Percentiles rank a stretch among this genome's conserved stretches.
Conservation (phyloP, 306 rosid species). For the Nissolia schottii region DNA sequence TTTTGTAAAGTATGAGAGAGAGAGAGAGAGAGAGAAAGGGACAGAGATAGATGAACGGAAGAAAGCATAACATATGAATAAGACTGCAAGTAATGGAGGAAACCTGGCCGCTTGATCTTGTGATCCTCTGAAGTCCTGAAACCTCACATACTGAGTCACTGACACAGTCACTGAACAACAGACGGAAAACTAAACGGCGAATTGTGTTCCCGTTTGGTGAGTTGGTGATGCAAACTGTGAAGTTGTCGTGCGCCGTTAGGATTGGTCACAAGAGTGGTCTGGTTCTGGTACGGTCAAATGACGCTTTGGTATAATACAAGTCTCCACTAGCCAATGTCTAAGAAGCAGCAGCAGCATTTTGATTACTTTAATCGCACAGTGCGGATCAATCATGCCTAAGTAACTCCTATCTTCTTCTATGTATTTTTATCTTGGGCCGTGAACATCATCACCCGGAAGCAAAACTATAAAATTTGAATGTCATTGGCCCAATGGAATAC, state of each 20-base stretch:
- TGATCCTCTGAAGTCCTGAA: not conserved
- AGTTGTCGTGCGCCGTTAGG: conserved; percentile 28
- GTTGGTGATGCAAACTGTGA: not conserved
- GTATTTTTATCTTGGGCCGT: no score
- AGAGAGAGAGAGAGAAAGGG: not conserved
- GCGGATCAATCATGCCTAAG: no score
- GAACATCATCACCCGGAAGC: no score
- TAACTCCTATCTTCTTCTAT: no score
- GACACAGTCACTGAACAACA: not conserved
- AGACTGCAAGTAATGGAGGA: not conserved
- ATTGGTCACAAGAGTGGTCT: no score
- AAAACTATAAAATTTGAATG: no score
- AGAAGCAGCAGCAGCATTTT: no score
- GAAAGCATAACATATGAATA: no score
- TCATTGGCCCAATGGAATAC: no score
- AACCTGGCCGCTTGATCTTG: not conserved
- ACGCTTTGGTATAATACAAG: not conserved
- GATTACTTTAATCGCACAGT: no score
- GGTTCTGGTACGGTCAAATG: not conserved
- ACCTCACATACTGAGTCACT: no score
- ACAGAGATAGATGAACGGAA: not conserved
- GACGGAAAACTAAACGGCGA: conserved; percentile 5
- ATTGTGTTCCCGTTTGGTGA: not conserved
- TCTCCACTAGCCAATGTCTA: no score
- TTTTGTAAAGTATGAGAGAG: not conserved